These are phyloP conservation scores for Fusarium sp. DNA, from an alignment of 2,329 filamentous ascomycete genomes.

Conservation along the genomic window DNA sequence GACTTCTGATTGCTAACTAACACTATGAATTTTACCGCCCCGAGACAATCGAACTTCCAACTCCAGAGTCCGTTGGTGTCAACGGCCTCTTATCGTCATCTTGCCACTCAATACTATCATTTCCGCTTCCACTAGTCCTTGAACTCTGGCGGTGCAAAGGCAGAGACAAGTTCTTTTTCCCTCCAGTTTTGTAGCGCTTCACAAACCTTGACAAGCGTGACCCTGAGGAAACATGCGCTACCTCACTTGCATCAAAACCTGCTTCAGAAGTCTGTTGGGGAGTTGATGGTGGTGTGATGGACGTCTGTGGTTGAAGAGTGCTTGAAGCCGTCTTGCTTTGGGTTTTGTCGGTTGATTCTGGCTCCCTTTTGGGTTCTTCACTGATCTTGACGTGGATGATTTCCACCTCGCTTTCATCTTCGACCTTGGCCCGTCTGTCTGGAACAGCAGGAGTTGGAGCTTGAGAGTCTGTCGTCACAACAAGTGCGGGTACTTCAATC, in stretches of 20 bases:
- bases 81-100: neutral
- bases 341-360: neutral
- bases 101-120: neutral
- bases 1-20: too few relatives aligned
- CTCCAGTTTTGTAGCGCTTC: neutral
- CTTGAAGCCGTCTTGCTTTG: neutral
- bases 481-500: neutral
- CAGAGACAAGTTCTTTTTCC: neutral
- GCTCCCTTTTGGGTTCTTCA: rapidly evolving
- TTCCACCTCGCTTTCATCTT: neutral
- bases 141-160: neutral
- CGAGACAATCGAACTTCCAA: conserved; percentile 21
- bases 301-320: neutral
- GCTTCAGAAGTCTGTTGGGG: neutral
- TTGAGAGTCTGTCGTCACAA: neutral
- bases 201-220: conserved; percentile 9
- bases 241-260: neutral
- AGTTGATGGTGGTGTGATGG: neutral
- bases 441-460: rapidly evolving
- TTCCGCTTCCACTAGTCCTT: neutral
- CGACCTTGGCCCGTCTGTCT: neutral
- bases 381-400: neutral
- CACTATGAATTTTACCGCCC: neutral
- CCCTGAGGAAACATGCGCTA: neutral
- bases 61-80: conserved; percentile 21